These are phyloP conservation scores for Alternaria sp. DNA, from an alignment of 2,329 filamentous ascomycete species.

Conservation along the genomic window DNA sequence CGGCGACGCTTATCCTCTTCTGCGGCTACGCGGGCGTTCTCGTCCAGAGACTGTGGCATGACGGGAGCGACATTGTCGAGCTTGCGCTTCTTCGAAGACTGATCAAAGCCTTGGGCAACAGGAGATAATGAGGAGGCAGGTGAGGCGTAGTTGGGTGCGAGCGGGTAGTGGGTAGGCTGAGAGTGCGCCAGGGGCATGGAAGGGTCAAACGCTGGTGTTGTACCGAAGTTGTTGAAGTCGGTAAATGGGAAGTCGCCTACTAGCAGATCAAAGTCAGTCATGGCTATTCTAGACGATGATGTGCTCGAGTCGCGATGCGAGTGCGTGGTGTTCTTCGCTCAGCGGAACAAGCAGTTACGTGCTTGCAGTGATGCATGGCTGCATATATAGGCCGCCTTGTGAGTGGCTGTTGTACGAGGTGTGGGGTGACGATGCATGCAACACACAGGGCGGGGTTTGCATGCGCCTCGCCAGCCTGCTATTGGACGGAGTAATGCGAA, in stretches of 20 bases:
- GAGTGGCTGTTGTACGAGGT: slow-evolving; percentile 34
- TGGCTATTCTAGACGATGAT: slow-evolving; percentile 21
- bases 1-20: slow-evolving; percentile 63
- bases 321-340: slow-evolving; percentile 21
- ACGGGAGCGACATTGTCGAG: slow-evolving; percentile 46
- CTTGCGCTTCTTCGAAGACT: slow-evolving; percentile 57
- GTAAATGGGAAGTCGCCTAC: slow-evolving; percentile 56
- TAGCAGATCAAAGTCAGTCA: slow-evolving; percentile 49
- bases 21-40: slow-evolving; percentile 56
- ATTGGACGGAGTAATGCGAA: slow-evolving; percentile 34
- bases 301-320: slow-evolving; percentile 17
- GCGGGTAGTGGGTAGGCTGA: slow-evolving; percentile 35
- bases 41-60: slow-evolving; percentile 52
- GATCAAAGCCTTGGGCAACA: slow-evolving; percentile 37
- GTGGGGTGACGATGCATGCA: slow-evolving; percentile 41
- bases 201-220: slow-evolving; percentile 43
- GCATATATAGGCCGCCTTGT: slow-evolving; percentile 24
- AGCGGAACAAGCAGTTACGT: slow-evolving; percentile 47
- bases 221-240: slow-evolving; percentile 55
- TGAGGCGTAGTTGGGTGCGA: slow-evolving; percentile 40
- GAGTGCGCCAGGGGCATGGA: slow-evolving; percentile 40
- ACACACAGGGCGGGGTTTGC: slow-evolving; percentile 38
- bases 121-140: slow-evolving; percentile 44
- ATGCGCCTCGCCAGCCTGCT: slow-evolving; percentile 24
- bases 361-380: slow-evolving; percentile 41